Evolutionary conservation across 768 basidiomycete species (phyloP), one percentile per base, ranked within the genome.

Genomic region (Saitozyma podzolica): DNA sequence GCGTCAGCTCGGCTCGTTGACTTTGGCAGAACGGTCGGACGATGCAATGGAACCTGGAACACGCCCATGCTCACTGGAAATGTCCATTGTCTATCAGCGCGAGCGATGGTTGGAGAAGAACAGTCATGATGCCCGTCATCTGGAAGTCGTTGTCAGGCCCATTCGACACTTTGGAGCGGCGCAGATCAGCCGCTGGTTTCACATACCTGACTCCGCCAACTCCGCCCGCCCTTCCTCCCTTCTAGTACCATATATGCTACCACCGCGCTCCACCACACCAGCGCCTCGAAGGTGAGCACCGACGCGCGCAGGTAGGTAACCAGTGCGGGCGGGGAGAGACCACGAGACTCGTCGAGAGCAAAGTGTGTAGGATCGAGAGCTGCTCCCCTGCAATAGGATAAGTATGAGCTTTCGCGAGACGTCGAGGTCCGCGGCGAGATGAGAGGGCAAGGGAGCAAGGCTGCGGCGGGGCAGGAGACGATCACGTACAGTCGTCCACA

Each of bases 51-150:
- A 5, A 5, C 5, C 29, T 2, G 29, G 29, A 29, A 29, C 29
- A 29, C 5, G 29, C 29, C 29, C 29, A 29, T 29, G 5, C 77
- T 48, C 47, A 79, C 80, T 98, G 93, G 72, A 95, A 95, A 76
- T 97, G 93, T 0, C 95, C 92, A 75, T 88, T 89, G 80, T 96
- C 95, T 57, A 95, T 84, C 17, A 96, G 81, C 9, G 92, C 80
- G 40, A 96, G 80, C 0, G 89, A 86, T 2, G 95, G 95, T 72
- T 93, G 91, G 13, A 93, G 83, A 14, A 95, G 80, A 10, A 95
- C 80, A 3, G 85, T 86, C 20, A 91, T 68, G 6, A 92, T 76
- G 1, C 89, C 88, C 20, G 78, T 89, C 84, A 72, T 56, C 88
- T 89, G 50, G n/a, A 3, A 19, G 49, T 42, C 17, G 9, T 11